These are phyloP conservation scores for Acanthamoeba lenticulata DNA, from an alignment of 208 protist genomes.

Conservation along the genomic window DNA sequence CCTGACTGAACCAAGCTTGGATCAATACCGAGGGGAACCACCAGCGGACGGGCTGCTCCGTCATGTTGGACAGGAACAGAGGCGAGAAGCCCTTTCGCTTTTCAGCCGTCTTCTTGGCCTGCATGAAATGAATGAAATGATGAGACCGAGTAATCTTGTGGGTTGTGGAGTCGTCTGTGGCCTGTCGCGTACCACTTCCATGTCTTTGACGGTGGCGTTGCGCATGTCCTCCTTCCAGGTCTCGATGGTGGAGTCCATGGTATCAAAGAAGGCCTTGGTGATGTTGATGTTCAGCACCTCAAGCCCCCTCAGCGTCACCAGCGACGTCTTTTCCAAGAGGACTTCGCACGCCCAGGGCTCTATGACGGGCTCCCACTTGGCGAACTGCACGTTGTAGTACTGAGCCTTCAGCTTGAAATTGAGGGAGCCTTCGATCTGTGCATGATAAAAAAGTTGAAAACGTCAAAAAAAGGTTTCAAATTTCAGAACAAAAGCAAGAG, in stretches of 20 bases:
- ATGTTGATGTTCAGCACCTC: slow-evolving; percentile 53
- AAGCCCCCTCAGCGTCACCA: not conserved
- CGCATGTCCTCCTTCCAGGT: slow-evolving; percentile 44
- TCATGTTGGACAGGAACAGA: slow-evolving; percentile 47
- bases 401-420: slow-evolving; percentile 51
- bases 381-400: slow-evolving; percentile 61
- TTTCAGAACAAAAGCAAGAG: not conserved
- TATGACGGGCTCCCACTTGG: slow-evolving; percentile 67
- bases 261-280: slow-evolving; percentile 69
- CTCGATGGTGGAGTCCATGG: slow-evolving; percentile 62
- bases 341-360: slow-evolving; percentile 48
- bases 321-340: slow-evolving; percentile 32
- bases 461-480: not conserved
- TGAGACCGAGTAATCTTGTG: not conserved
- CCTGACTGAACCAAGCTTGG: not conserved
- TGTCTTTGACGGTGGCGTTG: slow-evolving; percentile 21
- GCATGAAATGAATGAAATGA: not conserved
- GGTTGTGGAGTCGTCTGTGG: not conserved
- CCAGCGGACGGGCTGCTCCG: slow-evolving; percentile 34
- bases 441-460: not conserved
- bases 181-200: not conserved
- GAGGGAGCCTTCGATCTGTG: slow-evolving; percentile 16
- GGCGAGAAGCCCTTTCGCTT: slow-evolving; percentile 60
- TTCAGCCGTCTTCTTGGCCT: slow-evolving; percentile 55
- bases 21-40: slow-evolving; percentile 32